Base-by-base conservation (phyloP, 768 basidiomycete species). In the Suillus ampliporus region DNA sequence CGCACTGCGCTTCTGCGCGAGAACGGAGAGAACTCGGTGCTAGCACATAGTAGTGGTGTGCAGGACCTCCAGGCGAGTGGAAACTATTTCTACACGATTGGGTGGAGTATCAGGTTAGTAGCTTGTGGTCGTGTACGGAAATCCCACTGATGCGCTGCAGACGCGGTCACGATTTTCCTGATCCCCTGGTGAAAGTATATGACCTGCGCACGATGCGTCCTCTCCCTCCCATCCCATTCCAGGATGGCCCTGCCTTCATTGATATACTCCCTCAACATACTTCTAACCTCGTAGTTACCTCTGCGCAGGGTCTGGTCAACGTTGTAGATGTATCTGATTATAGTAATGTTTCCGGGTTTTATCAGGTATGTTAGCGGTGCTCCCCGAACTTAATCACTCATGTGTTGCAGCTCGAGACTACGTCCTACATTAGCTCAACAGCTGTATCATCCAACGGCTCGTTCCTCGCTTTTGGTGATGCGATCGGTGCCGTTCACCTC, bases 381-480 rank as follows among this genome's bases (percentile, higher is more conserved):
- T 37, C 17, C 19, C 19, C 7, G 7, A 3, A 0, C 14, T 34
- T 2, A 43, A 57, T 47, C 23, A 38, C 28, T 57, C 61, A 37
- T 46, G 40, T 60, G 11, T 48, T 58, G 57, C 65, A 92, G 90
- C 79, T 92, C 53, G 89, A 92, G 65, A 69, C 87, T n/a, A 69
- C 87, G 0, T 89, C 92, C 0, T 95, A 88, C 73, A 74, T 98
- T 58, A 93, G 87, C 6, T 89, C 93, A 37, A 82, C 88, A 61
- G 89, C 95, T 2, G 78, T 97, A 34, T 94, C 95, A 2, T 88
- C 92, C 2, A 90, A 90, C 5, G 94, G 92, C 40, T 87, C 91
- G n/a, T 97, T 94, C 70, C 82, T 99, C 71, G 95, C 94, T 1
- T 95, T 96, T 67, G 96, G 95, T 1, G 95, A 97, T 69, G 88